phyloP scores from a whole-genome alignment of 495 filamentous ascomycete genomes.

The Aspergillus steynii region DNA sequence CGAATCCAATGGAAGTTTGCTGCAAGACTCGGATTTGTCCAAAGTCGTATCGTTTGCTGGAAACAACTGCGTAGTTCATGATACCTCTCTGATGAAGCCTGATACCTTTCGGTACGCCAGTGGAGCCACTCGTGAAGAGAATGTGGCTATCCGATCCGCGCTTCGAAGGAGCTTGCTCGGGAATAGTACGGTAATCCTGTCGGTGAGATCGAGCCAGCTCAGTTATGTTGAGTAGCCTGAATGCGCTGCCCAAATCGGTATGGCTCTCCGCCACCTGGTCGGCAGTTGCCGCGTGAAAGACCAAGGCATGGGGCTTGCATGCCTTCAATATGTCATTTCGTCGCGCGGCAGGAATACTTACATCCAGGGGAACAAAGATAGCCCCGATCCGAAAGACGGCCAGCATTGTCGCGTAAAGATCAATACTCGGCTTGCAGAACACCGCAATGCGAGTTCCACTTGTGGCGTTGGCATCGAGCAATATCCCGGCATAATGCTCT shows the following conservation, averaged over 20 bases:
- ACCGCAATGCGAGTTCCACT: conserved; percentile 17
- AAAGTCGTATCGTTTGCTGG: conserved; percentile 7
- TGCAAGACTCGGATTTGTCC: conserved; percentile 23
- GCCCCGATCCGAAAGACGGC: conserved; percentile 50
- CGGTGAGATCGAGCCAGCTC: background rate
- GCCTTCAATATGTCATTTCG: conserved; percentile 25
- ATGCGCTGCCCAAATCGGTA: background rate
- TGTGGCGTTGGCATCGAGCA: background rate
- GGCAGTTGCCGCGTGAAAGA: conserved; percentile 10
- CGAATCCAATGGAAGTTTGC: conserved; percentile 37
- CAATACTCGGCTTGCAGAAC: conserved; percentile 26
- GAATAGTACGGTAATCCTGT: background rate
- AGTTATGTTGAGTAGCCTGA: background rate
- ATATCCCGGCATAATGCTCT: background rate
- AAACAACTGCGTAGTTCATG: conserved; percentile 27
- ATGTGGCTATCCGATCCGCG: conserved; percentile 18
- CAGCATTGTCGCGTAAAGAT: conserved; percentile 51
- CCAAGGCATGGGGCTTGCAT: conserved; percentile 21
- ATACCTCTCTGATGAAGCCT: conserved; percentile 28
- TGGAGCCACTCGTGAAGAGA: conserved; percentile 40
- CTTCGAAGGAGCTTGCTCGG: background rate
- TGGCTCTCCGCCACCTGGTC: conserved; percentile 5
- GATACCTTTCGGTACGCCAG: conserved; percentile 39
- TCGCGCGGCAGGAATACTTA: conserved; percentile 29
- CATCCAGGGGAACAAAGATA: conserved; percentile 56